Percentiles rank a stretch among this genome's conserved stretches.
Evolutionary conservation across 1,284 basidiomycete species (phyloP).

Genomic region (Heterobasidion irregulare): DNA sequence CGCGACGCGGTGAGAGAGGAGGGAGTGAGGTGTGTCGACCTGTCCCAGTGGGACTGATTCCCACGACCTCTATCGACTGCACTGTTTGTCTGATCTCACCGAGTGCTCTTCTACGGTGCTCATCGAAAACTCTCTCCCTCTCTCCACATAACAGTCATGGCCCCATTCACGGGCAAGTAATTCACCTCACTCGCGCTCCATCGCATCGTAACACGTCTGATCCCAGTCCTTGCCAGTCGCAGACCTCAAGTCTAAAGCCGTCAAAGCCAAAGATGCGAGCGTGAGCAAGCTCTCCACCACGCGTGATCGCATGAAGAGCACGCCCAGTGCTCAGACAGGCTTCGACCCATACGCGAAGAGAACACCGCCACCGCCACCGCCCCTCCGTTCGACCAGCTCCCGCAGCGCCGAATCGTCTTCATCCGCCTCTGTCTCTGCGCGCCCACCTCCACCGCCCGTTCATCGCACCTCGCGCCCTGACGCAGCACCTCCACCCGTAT

Average conservation of each 20-base stretch:
- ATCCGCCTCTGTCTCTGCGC: not conserved
- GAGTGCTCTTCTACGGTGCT: too few species aligned
- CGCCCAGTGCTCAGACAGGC: constrained; percentile 48
- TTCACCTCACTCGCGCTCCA: not conserved
- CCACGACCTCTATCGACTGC: too few species aligned
- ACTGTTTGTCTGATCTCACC: too few species aligned
- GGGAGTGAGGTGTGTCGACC: too few species aligned
- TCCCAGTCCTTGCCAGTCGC: constrained; percentile 33
- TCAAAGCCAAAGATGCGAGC: constrained; percentile 46
- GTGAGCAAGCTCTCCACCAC: constrained; percentile 44
- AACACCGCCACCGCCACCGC: constrained; percentile 23
- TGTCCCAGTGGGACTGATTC: too few species aligned
- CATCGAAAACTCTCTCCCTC: too few species aligned
- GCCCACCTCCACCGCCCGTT: not conserved
- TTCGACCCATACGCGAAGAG: constrained; percentile 47
- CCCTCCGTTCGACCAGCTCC: not conserved
- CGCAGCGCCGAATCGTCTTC: not conserved
- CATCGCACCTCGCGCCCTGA: not conserved
- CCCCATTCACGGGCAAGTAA: too few species aligned
- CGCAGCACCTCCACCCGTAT: not conserved
- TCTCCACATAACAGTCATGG: too few species aligned
- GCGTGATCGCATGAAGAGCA: constrained; percentile 48
- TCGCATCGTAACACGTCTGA: not conserved
- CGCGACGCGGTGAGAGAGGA: too few species aligned
- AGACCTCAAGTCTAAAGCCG: constrained; percentile 56